Evolutionary conservation across 768 basidiomycete species (phyloP).

Genomic region (Calocera cornea): DNA sequence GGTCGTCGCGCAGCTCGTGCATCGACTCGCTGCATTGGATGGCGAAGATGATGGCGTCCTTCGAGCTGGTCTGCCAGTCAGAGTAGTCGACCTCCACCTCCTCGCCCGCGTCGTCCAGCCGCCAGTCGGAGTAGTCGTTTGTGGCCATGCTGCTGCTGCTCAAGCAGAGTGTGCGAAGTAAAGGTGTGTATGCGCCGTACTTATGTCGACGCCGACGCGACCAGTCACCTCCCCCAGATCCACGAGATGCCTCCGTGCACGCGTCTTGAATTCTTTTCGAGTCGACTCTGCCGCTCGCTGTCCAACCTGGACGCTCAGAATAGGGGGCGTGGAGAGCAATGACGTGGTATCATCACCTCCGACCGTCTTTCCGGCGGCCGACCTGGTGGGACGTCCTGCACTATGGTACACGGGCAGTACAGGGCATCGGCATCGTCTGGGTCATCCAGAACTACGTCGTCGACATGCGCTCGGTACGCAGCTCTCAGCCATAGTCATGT

Average conservation of each 20-base stretch:
- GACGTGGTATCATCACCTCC: no score
- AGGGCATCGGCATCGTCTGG: not conserved
- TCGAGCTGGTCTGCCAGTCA: constrained; percentile 21
- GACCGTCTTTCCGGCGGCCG: no score
- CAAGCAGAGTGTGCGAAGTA: not conserved
- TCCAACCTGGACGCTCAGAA: not conserved
- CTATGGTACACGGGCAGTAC: not conserved
- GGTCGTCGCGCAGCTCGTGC: constrained; percentile 34
- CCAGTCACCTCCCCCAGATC: not conserved
- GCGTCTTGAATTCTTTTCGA: not conserved
- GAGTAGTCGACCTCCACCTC: not conserved
- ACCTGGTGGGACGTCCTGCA: not conserved
- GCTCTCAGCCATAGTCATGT: not conserved
- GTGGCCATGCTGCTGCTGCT: not conserved
- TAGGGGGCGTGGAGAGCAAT: not conserved
- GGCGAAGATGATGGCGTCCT: constrained; percentile 86
- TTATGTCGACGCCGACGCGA: not conserved
- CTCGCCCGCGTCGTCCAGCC: not conserved
- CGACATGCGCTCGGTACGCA: not conserved
- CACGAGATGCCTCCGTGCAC: not conserved
- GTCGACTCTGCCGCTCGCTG: not conserved
- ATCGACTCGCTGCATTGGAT: constrained; percentile 90
- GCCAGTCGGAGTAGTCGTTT: not conserved
- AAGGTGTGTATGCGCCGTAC: not conserved
- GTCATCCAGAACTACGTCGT: not conserved